phyloP scores from a whole-genome alignment of 2,329 filamentous ascomycete species.

The Clarireedia sp. region DNA sequence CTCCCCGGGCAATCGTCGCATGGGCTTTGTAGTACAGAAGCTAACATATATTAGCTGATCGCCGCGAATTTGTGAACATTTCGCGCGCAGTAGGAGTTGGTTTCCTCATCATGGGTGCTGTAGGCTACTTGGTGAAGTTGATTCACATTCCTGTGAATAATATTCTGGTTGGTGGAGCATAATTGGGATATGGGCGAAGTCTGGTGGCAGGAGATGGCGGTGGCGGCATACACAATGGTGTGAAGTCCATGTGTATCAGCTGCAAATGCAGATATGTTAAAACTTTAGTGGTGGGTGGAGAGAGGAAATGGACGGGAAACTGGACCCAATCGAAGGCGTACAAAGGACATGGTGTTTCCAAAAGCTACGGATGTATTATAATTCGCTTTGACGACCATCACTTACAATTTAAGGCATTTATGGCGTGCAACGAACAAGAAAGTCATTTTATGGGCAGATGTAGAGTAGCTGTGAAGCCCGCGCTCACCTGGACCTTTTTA shows the following conservation, averaged over 20 bases:
- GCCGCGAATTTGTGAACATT: conserved; percentile 37
- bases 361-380: conserved; percentile 11
- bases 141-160: conserved; percentile 47
- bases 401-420: not conserved
- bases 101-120: conserved; percentile 45
- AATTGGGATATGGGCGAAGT: conserved; percentile 17
- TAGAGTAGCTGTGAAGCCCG: too few species aligned
- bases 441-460: not conserved
- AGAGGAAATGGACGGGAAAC: not conserved
- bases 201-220: not conserved
- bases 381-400: not conserved
- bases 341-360: conserved; percentile 3
- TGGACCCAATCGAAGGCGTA: conserved; percentile 2
- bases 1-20: not conserved
- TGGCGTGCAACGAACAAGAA: not conserved
- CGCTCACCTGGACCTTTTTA: too few species aligned
- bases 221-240: not conserved
- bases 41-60: conserved; percentile 28
- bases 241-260: not conserved
- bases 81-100: conserved; percentile 44
- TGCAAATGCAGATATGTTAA: too few species aligned
- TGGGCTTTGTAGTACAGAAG: not conserved
- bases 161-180: conserved; percentile 38
- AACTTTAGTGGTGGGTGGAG: not conserved
- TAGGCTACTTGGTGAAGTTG: conserved; percentile 45